These are phyloP conservation scores for Colletotrichum gloeosporioides DNA, from an alignment of 2,329 filamentous ascomycete species.

Conservation along the genomic window DNA sequence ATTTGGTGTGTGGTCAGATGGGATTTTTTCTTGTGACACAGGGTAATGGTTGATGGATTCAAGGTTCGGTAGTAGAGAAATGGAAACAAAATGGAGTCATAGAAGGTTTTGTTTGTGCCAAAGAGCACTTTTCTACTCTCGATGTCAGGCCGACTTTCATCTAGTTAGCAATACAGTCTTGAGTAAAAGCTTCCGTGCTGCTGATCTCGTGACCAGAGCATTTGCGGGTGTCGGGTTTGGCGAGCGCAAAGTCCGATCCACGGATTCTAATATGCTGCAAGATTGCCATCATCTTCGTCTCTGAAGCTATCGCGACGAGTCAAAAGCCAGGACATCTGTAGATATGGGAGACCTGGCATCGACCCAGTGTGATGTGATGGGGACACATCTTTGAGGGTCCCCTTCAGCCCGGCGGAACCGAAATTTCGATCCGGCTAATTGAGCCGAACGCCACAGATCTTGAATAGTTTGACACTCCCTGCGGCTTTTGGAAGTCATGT, in stretches of 20 bases:
- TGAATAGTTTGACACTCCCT: not conserved
- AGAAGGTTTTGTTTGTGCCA: slow-evolving; percentile 7
- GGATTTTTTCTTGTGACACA: not conserved
- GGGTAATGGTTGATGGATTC: not conserved
- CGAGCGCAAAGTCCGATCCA: not conserved
- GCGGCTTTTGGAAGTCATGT: not conserved
- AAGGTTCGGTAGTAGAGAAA: not conserved
- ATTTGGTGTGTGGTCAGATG: not conserved
- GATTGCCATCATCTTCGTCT: not conserved
- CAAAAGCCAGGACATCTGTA: not conserved
- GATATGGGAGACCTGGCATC: not conserved
- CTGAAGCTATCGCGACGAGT: not conserved
- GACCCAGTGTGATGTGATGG: not conserved
- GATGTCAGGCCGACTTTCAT: not conserved
- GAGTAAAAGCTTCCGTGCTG: not conserved
- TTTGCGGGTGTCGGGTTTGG: not conserved
- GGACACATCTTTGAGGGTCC: no score
- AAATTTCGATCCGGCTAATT: not conserved
- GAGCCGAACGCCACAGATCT: accelerated
- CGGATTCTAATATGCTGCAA: not conserved
- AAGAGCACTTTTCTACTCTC: not conserved
- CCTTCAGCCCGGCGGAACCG: no score
- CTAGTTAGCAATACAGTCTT: slow-evolving; percentile 8
- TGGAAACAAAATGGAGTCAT: not conserved
- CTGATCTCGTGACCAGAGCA: no score